phyloP scores from a whole-genome alignment of 768 basidiomycete genomes.

The Candolleomyces eurysporus region DNA sequence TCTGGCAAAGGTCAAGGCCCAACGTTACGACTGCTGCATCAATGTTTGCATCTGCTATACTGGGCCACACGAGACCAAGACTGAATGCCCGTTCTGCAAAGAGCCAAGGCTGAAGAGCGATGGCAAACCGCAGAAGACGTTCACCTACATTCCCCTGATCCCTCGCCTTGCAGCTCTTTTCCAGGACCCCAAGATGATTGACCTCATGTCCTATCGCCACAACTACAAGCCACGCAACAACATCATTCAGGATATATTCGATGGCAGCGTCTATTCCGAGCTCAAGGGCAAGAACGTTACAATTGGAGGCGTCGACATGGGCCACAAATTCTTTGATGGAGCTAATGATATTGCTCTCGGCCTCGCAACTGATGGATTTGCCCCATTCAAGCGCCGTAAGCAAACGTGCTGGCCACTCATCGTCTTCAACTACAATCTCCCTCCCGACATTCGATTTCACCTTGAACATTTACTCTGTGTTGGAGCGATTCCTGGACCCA shows the following conservation, averaged over 20 bases:
- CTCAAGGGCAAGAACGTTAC: slow-evolving; percentile 21
- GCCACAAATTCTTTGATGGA: slow-evolving; percentile 34
- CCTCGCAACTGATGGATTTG: slow-evolving; percentile 41
- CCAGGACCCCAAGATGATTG: slow-evolving; percentile 15
- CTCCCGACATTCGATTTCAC: slow-evolving; percentile 33
- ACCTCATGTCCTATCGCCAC: slow-evolving; percentile 23
- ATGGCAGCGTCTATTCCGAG: slow-evolving; percentile 27
- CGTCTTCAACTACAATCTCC: slow-evolving; percentile 42
- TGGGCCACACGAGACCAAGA: slow-evolving; percentile 25
- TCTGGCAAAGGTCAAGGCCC: slow-evolving; percentile 31
- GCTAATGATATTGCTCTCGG: slow-evolving; percentile 41
- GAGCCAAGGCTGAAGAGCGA: slow-evolving; percentile 3
- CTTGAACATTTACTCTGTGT: slow-evolving; percentile 30
- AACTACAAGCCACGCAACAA: slow-evolving; percentile 18
- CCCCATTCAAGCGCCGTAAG: slow-evolving; percentile 29
- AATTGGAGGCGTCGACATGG: slow-evolving; percentile 13
- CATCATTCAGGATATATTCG: slow-evolving; percentile 34
- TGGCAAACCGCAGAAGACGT: slow-evolving; percentile 22
- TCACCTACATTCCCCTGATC: slow-evolving; percentile 33
- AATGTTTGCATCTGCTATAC: slow-evolving; percentile 39
- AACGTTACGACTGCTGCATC: slow-evolving; percentile 38
- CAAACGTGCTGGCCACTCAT: slow-evolving; percentile 40
- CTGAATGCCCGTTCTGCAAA: slow-evolving; percentile 32
- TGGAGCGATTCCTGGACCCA: slow-evolving; percentile 42
- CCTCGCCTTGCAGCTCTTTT: slow-evolving; percentile 22